Percentiles rank a stretch among this genome's conserved stretches.
These are phyloP conservation scores for Sordaria brevicollis DNA, from an alignment of 495 filamentous ascomycete genomes.

Conservation along the genomic window DNA sequence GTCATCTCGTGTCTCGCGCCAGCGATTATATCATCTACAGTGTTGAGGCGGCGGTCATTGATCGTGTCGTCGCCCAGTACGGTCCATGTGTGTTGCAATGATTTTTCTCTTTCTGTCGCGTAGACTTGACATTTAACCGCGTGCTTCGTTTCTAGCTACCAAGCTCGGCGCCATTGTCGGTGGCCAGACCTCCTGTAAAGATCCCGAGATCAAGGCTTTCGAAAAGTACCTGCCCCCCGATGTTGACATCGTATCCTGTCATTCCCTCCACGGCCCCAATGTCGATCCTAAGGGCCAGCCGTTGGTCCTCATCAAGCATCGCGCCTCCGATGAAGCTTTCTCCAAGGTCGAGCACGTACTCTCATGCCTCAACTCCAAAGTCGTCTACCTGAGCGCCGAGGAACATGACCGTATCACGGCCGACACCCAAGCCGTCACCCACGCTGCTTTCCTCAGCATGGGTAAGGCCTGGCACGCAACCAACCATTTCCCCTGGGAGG, in stretches of 20 bases:
- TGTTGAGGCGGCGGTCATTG: conserved; percentile 87
- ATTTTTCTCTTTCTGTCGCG: conserved; percentile 1
- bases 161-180: conserved; percentile 90
- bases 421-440: conserved; percentile 95
- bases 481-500: conserved; percentile 91
- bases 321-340: conserved; percentile 67
- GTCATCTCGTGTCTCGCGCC: conserved; percentile 84
- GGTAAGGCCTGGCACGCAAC: conserved; percentile 93
- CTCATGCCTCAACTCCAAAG: conserved; percentile 67
- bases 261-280: conserved; percentile 90
- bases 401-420: conserved; percentile 95
- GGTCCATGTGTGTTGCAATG: conserved; percentile 68
- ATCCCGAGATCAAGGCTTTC: conserved; percentile 89
- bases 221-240: conserved; percentile 78
- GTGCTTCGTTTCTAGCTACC: conserved; percentile 50
- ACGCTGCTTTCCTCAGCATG: conserved; percentile 95
- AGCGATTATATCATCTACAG: conserved; percentile 98
- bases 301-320: conserved; percentile 85
- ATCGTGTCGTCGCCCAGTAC: conserved; percentile 70
- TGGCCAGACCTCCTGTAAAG: conserved; percentile 97
- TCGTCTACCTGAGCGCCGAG: conserved; percentile 74
- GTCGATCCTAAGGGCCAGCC: conserved; percentile 83
- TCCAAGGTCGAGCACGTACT: conserved; percentile 70
- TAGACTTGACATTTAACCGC: conserved; percentile 4
- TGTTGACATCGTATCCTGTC: conserved; percentile 90